A percentile compares a stretch with the other conserved stretches of the same genome.
These are phyloP conservation scores for Aspergillus ibericus DNA, from an alignment of 2,329 filamentous ascomycete species.

Conservation along the genomic window DNA sequence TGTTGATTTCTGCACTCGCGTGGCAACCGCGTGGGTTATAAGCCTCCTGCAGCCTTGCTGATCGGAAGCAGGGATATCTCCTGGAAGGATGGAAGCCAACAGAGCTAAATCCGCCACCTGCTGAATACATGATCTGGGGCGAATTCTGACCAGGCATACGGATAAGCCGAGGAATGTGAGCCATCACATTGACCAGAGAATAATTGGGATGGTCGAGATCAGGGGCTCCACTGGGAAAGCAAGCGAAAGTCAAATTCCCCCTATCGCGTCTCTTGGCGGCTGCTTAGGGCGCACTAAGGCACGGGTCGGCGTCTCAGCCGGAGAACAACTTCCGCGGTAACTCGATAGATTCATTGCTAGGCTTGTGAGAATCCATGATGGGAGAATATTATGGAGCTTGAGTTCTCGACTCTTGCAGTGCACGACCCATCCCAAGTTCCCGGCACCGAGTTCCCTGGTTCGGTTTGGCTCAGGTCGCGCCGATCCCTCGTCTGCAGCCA, in stretches of 20 bases:
- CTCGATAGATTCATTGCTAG: neutral
- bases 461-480: neutral
- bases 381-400: neutral
- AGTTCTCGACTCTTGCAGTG: no score
- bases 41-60: neutral
- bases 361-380: neutral
- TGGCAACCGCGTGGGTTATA: neutral
- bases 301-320: conserved; percentile 2
- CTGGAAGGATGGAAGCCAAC: neutral
- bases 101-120: neutral
- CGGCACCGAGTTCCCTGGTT: neutral
- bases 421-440: neutral
- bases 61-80: neutral
- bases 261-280: neutral
- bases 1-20: neutral
- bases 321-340: neutral
- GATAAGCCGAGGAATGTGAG: neutral
- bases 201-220: neutral
- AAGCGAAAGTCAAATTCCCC: conserved; percentile 5
- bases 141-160: neutral
- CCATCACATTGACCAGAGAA: neutral
- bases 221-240: neutral
- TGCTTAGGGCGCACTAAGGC: neutral
- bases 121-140: neutral
- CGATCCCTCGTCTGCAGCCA: neutral